Conservation (phyloP, 140 eudicot genomes). For the Cichorium intybus region DNA sequence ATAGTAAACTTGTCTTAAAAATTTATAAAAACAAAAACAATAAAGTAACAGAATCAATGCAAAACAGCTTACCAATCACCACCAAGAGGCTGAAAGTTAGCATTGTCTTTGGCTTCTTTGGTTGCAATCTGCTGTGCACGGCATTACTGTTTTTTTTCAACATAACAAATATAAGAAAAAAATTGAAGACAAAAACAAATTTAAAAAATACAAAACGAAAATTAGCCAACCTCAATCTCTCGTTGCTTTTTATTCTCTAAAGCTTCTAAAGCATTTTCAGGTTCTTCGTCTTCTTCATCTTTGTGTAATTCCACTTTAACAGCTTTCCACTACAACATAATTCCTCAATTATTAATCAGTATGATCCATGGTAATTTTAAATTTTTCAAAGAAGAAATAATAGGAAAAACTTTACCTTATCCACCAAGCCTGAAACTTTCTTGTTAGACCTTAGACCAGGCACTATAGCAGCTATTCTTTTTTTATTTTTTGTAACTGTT, state of each 20-base stretch:
- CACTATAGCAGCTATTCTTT: conserved; percentile 51
- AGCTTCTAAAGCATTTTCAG: conserved; percentile 57
- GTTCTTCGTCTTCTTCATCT: conserved; percentile 82
- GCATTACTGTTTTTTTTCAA: conserved; percentile 92
- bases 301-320: conserved; percentile 88
- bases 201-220: background rate
- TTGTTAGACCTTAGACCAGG: conserved; percentile 77
- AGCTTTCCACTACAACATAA: conserved; percentile 82
- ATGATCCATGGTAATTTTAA: background rate
- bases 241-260: conserved; percentile 82
- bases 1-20: background rate
- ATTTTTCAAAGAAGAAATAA: too few species aligned
- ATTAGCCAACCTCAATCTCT: conserved; percentile 76
- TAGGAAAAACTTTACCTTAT: conserved; percentile 56
- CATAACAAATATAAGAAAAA: too few species aligned
- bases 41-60: background rate
- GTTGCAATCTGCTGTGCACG: conserved; percentile 87
- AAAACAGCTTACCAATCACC: conserved; percentile 82
- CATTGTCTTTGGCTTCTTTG: conserved; percentile 93
- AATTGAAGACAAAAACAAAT: too few species aligned
- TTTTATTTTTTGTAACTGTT: conserved; percentile 65
- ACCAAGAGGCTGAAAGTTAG: conserved; percentile 97
- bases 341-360: background rate
- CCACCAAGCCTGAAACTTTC: conserved; percentile 95
- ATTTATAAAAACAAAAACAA: background rate